Evolutionary conservation across 1,139 yeast species (phyloP), one percentile per base, ranked within the genome.

Genomic region (Lodderomyces oxycetoniae): DNA sequence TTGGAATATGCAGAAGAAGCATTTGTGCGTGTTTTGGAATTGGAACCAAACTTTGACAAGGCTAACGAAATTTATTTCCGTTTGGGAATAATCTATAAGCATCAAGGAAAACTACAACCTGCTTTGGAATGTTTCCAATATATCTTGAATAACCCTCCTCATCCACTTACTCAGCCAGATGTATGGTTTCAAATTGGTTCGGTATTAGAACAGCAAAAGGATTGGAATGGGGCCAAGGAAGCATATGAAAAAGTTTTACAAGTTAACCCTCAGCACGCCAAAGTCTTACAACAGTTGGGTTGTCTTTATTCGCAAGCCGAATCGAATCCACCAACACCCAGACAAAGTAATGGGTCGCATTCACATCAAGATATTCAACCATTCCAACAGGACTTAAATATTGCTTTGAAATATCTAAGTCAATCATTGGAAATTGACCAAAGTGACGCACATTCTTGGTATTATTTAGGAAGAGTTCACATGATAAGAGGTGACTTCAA

Each of bases 101-200:
- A 89, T 59, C 97, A 89, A 59, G 84, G 83, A 34, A 89, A 89
- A 59, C 73, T 85, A 55, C 76, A 79, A 39, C 85, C 82, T 53
- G 94, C 96, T 4, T 69, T 91, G 42, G 96, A 88, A 57, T 91
- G 97, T 56, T 91, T 91, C 70, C 83, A 87, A 55, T 91, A 89
- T 59, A 91, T 91, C 45, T 64, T 91, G 47, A 72, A 80, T 38
- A 84, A 81, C 57, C 98, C 98, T 1, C 98, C 98, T 1, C 83
- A 86, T 36, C 98, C 98, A 1, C 67, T 91, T 46, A 89, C 96
- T 29, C 96, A 88, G 55, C 89, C 95, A 31, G 98, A 91, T 55
- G 94, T 91, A 37, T 91, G 97, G 97, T 91, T 91, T 66, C 98
- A 91, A 61, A 84, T 91, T 46, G 98, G 98, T 31, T 84, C 88